Evolutionary conservation across 148 eudicot species (phyloP), one percentile per base, ranked within the genome.

Genomic region (Chenopodium suecicum): DNA sequence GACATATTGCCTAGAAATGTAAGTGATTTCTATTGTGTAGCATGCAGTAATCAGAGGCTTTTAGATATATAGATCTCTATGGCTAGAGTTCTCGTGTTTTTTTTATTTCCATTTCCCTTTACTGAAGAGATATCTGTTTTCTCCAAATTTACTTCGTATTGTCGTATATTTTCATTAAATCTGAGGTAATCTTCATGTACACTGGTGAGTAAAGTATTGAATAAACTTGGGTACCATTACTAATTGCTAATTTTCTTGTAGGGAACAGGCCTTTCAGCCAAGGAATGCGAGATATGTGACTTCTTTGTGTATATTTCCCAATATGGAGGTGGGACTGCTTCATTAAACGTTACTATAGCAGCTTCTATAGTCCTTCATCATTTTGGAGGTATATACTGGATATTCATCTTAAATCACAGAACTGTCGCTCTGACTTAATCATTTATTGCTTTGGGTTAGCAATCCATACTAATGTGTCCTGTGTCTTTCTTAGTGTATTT

Each of bases 321-420:
- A 87, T 92, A 94, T 83, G 99, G 99, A n/a, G 86, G 97, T 87
- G 99, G 99, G 75, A 96, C 99, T 79, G 99, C 98, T 81, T 96
- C 98, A 13, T 75, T 96, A 69, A 94, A 96, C 82, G 98, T 96
- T 78, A 96, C 99, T 47, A 92, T 94, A 27, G 98, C 99, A 77
- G 99, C 98, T 83, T 96, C 99, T 64, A 94, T 96, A 58, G 92
- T 94, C 41, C 90, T 96, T 34, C 99, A 96, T 92, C 98, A 96
- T 56, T 96, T 90, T 86, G 98, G 89, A 81, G 98, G 99, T 94
- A 89, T 74, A 58, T 76, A 17, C 46, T 31, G 20, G 54, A 77
- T 4, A 25, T 70, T 56, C 20, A 69, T 14, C 32, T 44, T 20
- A 72, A 10, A 56, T 80, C 29, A 56, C 29, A 52, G 9, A 25